Percentiles rank a stretch among this genome's conserved stretches.
Evolutionary conservation across 2,329 filamentous ascomycete genomes (phyloP).

Genomic region (Bipolaris zeicola): DNA sequence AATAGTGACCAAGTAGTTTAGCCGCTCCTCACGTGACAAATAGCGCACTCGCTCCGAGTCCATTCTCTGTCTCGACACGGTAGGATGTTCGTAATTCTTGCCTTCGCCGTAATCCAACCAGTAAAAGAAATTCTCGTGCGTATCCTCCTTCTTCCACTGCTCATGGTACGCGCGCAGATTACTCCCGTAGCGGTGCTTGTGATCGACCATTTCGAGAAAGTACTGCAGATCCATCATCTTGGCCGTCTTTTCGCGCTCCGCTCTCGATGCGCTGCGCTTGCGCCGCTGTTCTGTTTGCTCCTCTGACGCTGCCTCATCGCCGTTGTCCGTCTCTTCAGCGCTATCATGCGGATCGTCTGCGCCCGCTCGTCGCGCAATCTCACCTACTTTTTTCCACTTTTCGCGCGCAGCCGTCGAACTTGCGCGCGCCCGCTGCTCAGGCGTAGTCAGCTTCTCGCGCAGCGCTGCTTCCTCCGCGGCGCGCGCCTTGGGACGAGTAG

Average conservation of each 20-base stretch:
- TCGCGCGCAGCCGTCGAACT: slow-evolving; percentile 58
- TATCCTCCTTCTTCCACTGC: slow-evolving; percentile 78
- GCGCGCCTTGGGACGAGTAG: slow-evolving; percentile 54
- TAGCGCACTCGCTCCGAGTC: slow-evolving; percentile 84
- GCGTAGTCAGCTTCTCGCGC: slow-evolving; percentile 22
- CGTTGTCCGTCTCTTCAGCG: slow-evolving; percentile 54
- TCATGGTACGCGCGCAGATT: slow-evolving; percentile 82
- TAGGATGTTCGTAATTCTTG: slow-evolving; percentile 68
- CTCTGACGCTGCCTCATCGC: slow-evolving; percentile 38
- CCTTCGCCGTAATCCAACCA: slow-evolving; percentile 88
- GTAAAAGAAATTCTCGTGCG: slow-evolving; percentile 89
- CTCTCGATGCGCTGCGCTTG: slow-evolving; percentile 57
- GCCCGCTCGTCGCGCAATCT: slow-evolving; percentile 73
- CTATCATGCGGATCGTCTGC: slow-evolving; percentile 64
- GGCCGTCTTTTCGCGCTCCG: slow-evolving; percentile 66
- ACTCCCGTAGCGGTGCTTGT: slow-evolving; percentile 85
- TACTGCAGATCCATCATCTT: slow-evolving; percentile 86
- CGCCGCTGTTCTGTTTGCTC: slow-evolving; percentile 41
- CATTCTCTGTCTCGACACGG: slow-evolving; percentile 74
- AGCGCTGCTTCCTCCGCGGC: slow-evolving; percentile 37
- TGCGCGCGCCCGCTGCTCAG: slow-evolving; percentile 35
- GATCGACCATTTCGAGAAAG: slow-evolving; percentile 83
- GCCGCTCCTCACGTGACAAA: slow-evolving; percentile 78
- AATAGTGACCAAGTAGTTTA: slow-evolving; percentile 79
- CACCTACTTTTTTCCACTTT: slow-evolving; percentile 77